Conservation (phyloP, 441 rosid species). For the Populus hybrid region DNA sequence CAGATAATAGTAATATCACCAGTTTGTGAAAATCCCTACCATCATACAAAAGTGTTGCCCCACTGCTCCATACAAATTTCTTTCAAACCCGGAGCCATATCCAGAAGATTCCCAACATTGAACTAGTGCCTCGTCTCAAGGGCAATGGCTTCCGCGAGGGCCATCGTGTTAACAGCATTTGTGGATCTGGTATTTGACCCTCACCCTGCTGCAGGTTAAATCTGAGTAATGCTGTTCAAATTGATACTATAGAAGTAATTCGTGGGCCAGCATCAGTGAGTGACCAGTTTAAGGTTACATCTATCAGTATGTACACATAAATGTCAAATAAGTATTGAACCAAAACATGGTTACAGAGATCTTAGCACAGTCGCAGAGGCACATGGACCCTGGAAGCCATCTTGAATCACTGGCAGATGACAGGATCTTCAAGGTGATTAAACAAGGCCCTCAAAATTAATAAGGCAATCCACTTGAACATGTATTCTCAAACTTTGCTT, state of each 20-base stretch:
- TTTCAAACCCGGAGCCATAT: not conserved
- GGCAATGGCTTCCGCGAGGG: no score
- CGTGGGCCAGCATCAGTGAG: slow-evolving; percentile 31
- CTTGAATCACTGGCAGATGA: slow-evolving; percentile 9
- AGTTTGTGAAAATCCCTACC: not conserved
- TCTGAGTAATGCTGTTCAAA: slow-evolving; percentile 25
- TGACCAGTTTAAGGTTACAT: slow-evolving; percentile 34
- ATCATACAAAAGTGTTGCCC: not conserved
- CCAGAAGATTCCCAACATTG: not conserved
- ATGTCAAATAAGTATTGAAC: slow-evolving; percentile 13
- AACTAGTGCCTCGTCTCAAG: not conserved
- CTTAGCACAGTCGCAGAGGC: slow-evolving; percentile 15
- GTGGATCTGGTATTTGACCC: slow-evolving; percentile 1
- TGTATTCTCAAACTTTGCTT: slow-evolving; percentile 12
- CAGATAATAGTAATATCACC: not conserved
- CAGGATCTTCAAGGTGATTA: slow-evolving; percentile 19
- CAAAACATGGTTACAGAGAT: slow-evolving; percentile 23
- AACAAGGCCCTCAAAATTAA: slow-evolving; percentile 1
- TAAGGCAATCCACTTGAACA: slow-evolving; percentile 6
- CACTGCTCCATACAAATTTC: not conserved
- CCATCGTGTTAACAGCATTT: slow-evolving; percentile 2
- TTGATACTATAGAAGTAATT: slow-evolving; percentile 17
- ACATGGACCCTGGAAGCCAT: slow-evolving; percentile 24
- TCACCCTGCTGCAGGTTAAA: slow-evolving; percentile 16
- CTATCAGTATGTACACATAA: slow-evolving; percentile 35